Evolutionary conservation across 2,329 filamentous ascomycete genomes (phyloP).

Genomic region (Elsinoe australis): DNA sequence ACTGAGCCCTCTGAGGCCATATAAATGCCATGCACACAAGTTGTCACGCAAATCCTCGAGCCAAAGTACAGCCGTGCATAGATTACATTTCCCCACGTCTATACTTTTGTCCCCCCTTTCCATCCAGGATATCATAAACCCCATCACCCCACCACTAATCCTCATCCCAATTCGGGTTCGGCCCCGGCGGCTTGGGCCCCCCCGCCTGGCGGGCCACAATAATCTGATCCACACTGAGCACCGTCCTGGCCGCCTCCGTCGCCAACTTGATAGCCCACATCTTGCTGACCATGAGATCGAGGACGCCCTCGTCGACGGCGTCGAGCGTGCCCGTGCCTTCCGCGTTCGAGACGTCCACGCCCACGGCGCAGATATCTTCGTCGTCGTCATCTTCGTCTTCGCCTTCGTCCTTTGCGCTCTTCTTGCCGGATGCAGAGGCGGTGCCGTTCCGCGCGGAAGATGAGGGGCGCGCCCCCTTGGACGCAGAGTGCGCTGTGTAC

Average conservation of each 20-base stretch:
- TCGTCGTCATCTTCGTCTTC: constrained; percentile 46
- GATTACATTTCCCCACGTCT: too few species aligned
- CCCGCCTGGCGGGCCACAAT: constrained; percentile 96
- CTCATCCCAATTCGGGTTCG: constrained; percentile 73
- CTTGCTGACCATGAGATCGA: constrained; percentile 88
- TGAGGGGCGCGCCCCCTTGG: constrained; percentile 22
- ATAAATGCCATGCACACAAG: too few species aligned
- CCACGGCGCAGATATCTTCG: constrained; percentile 78
- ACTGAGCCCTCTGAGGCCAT: too few species aligned
- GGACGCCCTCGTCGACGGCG: constrained; percentile 76
- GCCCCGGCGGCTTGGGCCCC: constrained; percentile 91
- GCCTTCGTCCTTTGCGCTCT: constrained; percentile 17
- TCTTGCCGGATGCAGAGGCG: constrained; percentile 15
- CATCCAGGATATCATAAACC: too few species aligned
- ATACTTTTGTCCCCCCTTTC: too few species aligned
- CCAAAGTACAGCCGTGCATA: too few species aligned
- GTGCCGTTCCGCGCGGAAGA: not conserved
- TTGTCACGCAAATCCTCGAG: too few species aligned
- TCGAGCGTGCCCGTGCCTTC: constrained; percentile 75
- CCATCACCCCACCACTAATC: too few species aligned
- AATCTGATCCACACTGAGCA: constrained; percentile 96
- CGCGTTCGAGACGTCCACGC: constrained; percentile 88
- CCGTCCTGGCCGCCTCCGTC: constrained; percentile 86
- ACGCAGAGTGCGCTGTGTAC: constrained; percentile 78
- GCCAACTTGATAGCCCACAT: constrained; percentile 96